A percentile compares a stretch with the other conserved stretches of the same genome.
Conservation (phyloP, 805 yeast genomes). For the Blastobotrys chiropterorum region DNA sequence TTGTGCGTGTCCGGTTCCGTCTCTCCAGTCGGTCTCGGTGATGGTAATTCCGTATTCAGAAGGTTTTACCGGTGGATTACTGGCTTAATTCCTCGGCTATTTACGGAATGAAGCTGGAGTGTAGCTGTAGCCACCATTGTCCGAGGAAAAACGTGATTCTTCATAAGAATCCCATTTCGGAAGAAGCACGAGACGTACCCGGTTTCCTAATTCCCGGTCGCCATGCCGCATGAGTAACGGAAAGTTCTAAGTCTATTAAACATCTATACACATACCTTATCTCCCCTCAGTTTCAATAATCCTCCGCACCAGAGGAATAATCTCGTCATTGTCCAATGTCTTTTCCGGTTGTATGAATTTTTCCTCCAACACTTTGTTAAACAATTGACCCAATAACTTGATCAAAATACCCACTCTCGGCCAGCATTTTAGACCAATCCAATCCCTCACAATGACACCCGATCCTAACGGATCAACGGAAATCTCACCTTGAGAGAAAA, state of each 20-base stretch:
- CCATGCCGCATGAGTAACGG: not conserved
- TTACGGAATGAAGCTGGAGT: too few species aligned
- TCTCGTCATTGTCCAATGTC: not conserved
- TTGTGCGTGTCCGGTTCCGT: too few species aligned
- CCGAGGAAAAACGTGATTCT: too few species aligned
- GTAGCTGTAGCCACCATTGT: too few species aligned
- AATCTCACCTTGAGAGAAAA: constrained; percentile 68
- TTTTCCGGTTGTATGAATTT: constrained; percentile 34
- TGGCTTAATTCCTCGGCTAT: too few species aligned
- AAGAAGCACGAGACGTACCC: too few species aligned
- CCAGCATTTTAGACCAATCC: constrained; percentile 92
- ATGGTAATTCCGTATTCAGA: too few species aligned
- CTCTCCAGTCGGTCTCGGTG: too few species aligned
- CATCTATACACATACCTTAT: not conserved
- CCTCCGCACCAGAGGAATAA: not conserved
- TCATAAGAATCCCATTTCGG: too few species aligned
- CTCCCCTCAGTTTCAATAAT: not conserved
- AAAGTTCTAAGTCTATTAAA: not conserved
- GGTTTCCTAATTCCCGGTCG: too few species aligned
- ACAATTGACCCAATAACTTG: constrained; percentile 55
- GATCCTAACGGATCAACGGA: constrained; percentile 52
- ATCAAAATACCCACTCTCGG: constrained; percentile 85
- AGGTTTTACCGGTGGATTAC: too few species aligned
- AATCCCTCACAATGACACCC: constrained; percentile 78
- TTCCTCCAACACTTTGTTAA: constrained; percentile 62